Conservation (phyloP, 2,329 filamentous ascomycete species). For the Exophiala lecanii-corni region DNA sequence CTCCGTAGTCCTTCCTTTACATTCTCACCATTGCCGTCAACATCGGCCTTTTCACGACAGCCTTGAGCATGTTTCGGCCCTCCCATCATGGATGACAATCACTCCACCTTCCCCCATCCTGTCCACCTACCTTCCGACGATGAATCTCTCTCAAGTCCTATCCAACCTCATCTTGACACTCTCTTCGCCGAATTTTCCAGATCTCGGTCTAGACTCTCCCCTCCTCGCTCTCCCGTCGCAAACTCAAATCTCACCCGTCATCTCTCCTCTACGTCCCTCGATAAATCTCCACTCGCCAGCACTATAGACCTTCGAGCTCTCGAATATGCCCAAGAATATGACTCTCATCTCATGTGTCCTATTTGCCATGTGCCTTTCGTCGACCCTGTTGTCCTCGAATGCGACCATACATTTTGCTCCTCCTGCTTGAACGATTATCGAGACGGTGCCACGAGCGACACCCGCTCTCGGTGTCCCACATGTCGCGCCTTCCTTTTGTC, state of each 20-base stretch:
- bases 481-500: constrained; percentile 47
- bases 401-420: constrained; percentile 61
- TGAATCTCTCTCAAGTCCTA: constrained; percentile 14
- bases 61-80: no score
- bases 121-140: constrained; percentile 7
- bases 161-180: constrained; percentile 23
- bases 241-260: constrained; percentile 12
- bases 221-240: constrained; percentile 15
- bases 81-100: no score
- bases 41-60: no score
- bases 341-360: constrained; percentile 59
- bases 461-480: constrained; percentile 48
- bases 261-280: background rate
- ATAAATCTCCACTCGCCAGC: background rate
- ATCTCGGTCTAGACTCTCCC: constrained; percentile 21
- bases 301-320: constrained; percentile 50
- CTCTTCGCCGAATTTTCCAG: constrained; percentile 26
- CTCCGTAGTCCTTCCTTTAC: no score
- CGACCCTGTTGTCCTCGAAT: constrained; percentile 53
- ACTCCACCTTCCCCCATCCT: background rate
- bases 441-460: constrained; percentile 12
- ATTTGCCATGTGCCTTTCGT: constrained; percentile 62
- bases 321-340: constrained; percentile 53
- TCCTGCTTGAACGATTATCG: constrained; percentile 49
- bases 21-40: no score